Percentiles rank a stretch among this genome's conserved stretches.
Conservation (phyloP, 2,329 filamentous ascomycete genomes). For the Aureobasidium melanogenum region DNA sequence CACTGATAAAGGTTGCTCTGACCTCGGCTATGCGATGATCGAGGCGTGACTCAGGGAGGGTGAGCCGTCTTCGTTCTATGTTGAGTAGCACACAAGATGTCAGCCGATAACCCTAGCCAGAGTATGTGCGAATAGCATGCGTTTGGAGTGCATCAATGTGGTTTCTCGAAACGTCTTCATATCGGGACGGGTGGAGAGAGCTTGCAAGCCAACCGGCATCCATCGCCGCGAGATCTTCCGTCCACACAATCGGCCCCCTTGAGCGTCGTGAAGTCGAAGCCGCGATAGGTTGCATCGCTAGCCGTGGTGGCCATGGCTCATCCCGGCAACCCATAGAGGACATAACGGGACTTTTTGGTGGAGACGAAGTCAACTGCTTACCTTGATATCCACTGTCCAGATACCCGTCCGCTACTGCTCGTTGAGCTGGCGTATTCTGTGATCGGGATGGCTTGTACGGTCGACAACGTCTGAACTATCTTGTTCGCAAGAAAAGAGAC, state of each 20-base stretch:
- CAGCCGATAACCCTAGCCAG: background rate
- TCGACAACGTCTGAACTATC: background rate
- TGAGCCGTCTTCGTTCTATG: background rate
- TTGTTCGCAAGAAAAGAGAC: background rate
- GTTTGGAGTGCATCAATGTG: background rate
- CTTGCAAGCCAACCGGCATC: background rate
- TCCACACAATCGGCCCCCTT: background rate
- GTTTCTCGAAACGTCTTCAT: background rate
- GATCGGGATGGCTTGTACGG: background rate
- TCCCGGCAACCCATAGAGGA: background rate
- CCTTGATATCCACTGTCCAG: background rate
- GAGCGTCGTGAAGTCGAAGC: background rate
- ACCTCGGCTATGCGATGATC: background rate
- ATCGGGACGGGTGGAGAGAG: constrained; percentile 7
- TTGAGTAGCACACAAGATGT: background rate
- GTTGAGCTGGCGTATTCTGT: background rate
- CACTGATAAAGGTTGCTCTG: background rate
- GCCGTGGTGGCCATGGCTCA: background rate
- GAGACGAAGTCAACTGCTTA: background rate
- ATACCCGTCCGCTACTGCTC: background rate
- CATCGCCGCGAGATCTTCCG: background rate
- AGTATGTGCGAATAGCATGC: background rate
- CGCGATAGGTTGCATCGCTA: background rate
- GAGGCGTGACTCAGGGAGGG: background rate
- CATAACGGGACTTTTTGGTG: background rate